Percentiles rank a stretch among this genome's conserved stretches.
Evolutionary conservation across 106 monocot species (phyloP).

Genomic region (Acanthochlamys bracteata): DNA sequence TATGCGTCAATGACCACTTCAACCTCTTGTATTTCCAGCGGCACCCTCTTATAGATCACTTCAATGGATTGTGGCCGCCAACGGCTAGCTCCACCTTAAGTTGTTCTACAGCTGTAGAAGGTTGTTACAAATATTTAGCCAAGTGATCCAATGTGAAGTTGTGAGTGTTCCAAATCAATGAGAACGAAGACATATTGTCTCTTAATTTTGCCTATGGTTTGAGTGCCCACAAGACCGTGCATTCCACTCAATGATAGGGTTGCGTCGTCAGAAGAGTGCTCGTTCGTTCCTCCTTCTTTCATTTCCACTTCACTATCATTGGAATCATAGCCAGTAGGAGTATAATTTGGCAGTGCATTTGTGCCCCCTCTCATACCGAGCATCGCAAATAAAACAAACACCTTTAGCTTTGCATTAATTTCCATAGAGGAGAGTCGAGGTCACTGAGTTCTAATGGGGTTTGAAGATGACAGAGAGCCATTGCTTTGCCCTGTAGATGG

Average conservation of each 20-base stretch:
- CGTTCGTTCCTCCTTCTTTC: neutral
- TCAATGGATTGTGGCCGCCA: neutral
- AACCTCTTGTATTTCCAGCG: neutral
- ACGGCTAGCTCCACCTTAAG: neutral
- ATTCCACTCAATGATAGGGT: neutral
- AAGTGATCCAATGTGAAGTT: neutral
- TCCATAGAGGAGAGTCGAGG: neutral
- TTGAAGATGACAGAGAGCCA: neutral
- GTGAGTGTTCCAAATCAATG: neutral
- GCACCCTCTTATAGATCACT: neutral
- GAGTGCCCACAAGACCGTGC: neutral
- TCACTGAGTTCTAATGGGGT: neutral
- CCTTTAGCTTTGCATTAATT: neutral
- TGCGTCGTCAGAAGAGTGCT: neutral
- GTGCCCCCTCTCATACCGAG: neutral
- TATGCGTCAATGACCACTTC: neutral
- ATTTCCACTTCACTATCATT: neutral
- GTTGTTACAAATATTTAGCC: neutral
- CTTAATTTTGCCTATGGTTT: neutral
- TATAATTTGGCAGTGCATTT: neutral
- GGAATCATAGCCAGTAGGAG: neutral
- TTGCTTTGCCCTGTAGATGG: neutral
- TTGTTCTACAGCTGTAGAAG: neutral
- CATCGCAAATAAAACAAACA: neutral
- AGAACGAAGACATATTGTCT: neutral